Percentiles rank a stretch among this genome's conserved stretches.
These are phyloP conservation scores for Euphorbia pulcherrima DNA, from an alignment of 345 rosid genomes.

Conservation along the genomic window DNA sequence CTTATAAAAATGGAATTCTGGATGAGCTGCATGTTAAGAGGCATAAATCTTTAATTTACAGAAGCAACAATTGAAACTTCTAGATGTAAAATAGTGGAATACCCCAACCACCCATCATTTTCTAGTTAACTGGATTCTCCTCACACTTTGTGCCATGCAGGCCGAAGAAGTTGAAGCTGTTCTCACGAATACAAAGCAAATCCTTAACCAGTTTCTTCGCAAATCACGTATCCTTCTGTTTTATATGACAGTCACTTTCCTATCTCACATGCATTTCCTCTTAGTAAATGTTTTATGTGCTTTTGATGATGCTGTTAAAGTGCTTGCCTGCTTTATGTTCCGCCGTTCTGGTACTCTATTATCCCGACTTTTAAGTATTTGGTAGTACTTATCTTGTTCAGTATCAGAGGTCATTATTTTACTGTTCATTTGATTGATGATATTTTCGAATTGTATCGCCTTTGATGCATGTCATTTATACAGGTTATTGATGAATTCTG, in stretches of 20 bases:
- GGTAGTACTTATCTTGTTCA: not conserved
- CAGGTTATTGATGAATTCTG: conserved; percentile 3
- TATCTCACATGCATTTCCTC: not conserved
- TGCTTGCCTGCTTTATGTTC: not conserved
- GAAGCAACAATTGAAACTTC: not conserved
- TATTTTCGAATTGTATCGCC: not conserved
- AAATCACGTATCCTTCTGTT: conserved; percentile 75
- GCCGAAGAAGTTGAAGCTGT: conserved; percentile 92
- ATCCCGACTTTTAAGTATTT: not conserved
- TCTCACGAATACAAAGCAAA: conserved; percentile 88
- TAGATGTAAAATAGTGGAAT: not conserved
- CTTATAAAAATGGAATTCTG: not conserved
- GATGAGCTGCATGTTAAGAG: not conserved
- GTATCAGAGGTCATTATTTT: not conserved
- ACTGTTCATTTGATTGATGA: not conserved
- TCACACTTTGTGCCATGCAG: conserved; percentile 33
- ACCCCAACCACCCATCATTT: not conserved
- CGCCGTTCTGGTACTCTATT: too few species aligned
- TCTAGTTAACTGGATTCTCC: conserved; percentile 11
- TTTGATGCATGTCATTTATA: conserved; percentile 9
- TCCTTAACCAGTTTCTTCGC: conserved; percentile 77
- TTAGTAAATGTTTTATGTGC: not conserved
- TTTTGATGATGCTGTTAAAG: not conserved
- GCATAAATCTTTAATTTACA: not conserved
- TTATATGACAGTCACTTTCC: not conserved